phyloP scores from a whole-genome alignment of 176 grass and related monocot genomes.

The Zoysia pacifica region DNA sequence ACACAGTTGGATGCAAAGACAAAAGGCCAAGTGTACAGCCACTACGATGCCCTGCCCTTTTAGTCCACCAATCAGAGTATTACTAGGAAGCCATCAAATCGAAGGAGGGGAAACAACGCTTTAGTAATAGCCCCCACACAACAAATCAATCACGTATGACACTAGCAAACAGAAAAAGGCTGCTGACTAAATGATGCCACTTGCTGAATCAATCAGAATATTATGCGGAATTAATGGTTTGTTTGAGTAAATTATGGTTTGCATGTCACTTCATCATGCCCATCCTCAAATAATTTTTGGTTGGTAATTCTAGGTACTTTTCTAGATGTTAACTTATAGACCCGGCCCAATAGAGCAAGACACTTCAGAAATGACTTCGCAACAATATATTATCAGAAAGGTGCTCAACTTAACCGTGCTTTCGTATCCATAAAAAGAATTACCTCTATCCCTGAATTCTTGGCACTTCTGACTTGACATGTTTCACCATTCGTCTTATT shows the following conservation, averaged over 20 bases:
- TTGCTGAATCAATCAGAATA: slow-evolving; percentile 29
- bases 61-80: slow-evolving; percentile 31
- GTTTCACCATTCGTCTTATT: too few species aligned
- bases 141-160: slow-evolving; percentile 19
- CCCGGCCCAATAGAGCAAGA: neutral
- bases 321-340: neutral
- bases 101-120: neutral
- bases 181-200: slow-evolving; percentile 17
- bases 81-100: slow-evolving; percentile 35
- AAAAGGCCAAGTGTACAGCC: slow-evolving; percentile 26
- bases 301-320: neutral
- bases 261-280: neutral
- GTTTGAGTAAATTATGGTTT: slow-evolving; percentile 21
- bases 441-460: too few species aligned
- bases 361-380: neutral
- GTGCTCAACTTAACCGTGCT: neutral
- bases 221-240: neutral
- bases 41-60: slow-evolving; percentile 23
- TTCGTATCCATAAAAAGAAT: neutral
- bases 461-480: too few species aligned
- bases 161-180: slow-evolving; percentile 24
- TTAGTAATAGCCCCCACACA: neutral
- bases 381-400: neutral
- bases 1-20: slow-evolving; percentile 50
- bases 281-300: neutral